Conservation (phyloP, 164 flowering plant genomes). For the Platanus orientalis region DNA sequence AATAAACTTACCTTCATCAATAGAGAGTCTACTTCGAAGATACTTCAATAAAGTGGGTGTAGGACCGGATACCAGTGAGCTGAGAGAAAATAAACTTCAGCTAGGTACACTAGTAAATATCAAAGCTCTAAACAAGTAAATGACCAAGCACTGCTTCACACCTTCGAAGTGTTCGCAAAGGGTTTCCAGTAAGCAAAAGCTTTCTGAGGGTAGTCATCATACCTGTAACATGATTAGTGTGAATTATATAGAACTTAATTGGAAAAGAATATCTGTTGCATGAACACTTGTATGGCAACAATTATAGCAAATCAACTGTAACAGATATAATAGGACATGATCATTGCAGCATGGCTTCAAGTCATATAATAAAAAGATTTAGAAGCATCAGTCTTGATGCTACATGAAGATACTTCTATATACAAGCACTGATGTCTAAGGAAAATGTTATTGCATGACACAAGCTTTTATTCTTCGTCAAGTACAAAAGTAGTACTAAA, state of each 20-base stretch:
- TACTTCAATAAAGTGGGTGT: slow-evolving; percentile 68
- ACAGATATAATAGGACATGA: not conserved
- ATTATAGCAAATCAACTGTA: not conserved
- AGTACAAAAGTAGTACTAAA: not conserved
- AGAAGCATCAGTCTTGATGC: not conserved
- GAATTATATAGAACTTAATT: too few species aligned
- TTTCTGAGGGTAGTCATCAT: slow-evolving; percentile 83
- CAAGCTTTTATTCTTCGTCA: not conserved
- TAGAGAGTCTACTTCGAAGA: slow-evolving; percentile 81
- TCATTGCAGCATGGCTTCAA: not conserved
- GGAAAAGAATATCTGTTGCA: not conserved
- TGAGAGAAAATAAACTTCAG: slow-evolving; percentile 28
- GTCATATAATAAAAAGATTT: not conserved
- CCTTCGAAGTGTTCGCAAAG: slow-evolving; percentile 90
- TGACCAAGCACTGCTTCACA: slow-evolving; percentile 21
- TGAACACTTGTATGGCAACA: not conserved
- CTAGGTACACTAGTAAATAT: slow-evolving; percentile 7
- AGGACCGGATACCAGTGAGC: slow-evolving; percentile 87
- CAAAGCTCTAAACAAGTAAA: slow-evolving; percentile 9
- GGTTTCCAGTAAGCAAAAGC: slow-evolving; percentile 84
- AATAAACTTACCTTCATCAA: slow-evolving; percentile 49
- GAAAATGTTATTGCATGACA: not conserved
- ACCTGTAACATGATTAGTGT: slow-evolving; percentile 34
- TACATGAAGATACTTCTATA: not conserved
- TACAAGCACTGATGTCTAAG: not conserved